A percentile compares a stretch with the other conserved stretches of the same genome.
Evolutionary conservation across 2,329 filamentous ascomycete genomes (phyloP).

Genomic region (Periglandula ipomoeae): DNA sequence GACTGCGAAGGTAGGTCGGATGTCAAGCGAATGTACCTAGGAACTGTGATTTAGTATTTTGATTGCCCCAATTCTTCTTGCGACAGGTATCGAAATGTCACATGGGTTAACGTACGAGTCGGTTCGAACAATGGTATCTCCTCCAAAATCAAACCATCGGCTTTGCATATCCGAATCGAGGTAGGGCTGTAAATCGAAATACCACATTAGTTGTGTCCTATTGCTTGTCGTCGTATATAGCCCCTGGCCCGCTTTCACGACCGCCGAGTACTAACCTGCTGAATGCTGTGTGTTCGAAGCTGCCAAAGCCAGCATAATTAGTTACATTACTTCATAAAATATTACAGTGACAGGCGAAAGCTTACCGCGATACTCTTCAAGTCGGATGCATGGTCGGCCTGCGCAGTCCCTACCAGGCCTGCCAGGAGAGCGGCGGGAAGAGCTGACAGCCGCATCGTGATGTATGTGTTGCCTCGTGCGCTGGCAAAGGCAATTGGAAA

Average conservation of each 20-base stretch:
- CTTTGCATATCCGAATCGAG: conserved; percentile 97
- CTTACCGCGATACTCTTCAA: conserved; percentile 44
- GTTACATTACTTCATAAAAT: neutral
- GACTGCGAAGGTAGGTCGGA: conserved; percentile 83
- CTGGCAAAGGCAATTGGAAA: neutral
- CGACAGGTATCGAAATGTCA: neutral
- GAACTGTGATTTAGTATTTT: conserved; percentile 1
- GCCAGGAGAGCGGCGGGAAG: conserved; percentile 40
- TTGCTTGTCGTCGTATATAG: neutral
- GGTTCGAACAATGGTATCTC: conserved; percentile 75
- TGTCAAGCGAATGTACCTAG: conserved; percentile 83
- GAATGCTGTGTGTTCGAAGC: conserved; percentile 80
- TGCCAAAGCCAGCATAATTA: conserved; percentile 26
- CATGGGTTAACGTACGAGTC: conserved; percentile 45
- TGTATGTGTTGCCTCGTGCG: conserved; percentile 3
- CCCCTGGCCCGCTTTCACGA: neutral
- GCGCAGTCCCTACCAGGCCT: conserved; percentile 39
- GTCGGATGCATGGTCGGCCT: conserved; percentile 38
- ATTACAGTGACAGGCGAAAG: neutral
- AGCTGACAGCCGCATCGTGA: conserved; percentile 38
- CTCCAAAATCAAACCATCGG: conserved; percentile 98
- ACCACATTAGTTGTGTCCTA: conserved; percentile 8
- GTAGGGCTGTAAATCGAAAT: conserved; percentile 59
- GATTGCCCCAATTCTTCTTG: neutral
- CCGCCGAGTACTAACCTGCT: conserved; percentile 50